phyloP scores from a whole-genome alignment of 495 filamentous ascomycete genomes.

The Elasticomyces elasticus region DNA sequence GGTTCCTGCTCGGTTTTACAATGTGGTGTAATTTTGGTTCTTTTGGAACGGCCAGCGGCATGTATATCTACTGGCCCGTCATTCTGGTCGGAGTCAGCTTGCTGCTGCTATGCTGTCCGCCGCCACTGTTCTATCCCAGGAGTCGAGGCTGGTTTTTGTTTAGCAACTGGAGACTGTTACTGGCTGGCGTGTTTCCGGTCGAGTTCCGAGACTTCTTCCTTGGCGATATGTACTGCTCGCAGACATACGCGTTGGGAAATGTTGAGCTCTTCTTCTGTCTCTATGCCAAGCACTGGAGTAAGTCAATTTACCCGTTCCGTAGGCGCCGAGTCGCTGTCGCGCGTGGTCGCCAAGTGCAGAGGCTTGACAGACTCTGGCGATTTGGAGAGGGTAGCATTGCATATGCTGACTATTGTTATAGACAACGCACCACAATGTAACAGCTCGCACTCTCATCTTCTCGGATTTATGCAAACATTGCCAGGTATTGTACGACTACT shows the following conservation, averaged over 20 bases:
- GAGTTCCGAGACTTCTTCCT: slow-evolving; percentile 97
- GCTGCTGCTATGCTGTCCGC: slow-evolving; percentile 46
- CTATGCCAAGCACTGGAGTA: slow-evolving; percentile 65
- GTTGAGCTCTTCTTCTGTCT: slow-evolving; percentile 91
- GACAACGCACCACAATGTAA: slow-evolving; percentile 67
- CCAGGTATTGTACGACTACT: slow-evolving; percentile 81
- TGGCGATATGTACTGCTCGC: slow-evolving; percentile 93
- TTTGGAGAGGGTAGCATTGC: too few relatives aligned
- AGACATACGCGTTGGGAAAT: slow-evolving; percentile 86
- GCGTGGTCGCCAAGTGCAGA: too few relatives aligned
- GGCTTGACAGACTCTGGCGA: too few relatives aligned
- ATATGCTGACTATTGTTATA: too few relatives aligned
- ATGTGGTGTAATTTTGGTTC: slow-evolving; percentile 79
- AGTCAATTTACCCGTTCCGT: too few relatives aligned
- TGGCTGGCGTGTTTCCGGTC: slow-evolving; percentile 81
- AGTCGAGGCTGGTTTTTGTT: slow-evolving; percentile 11
- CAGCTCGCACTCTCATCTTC: slow-evolving; percentile 67
- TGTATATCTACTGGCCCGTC: slow-evolving; percentile 86
- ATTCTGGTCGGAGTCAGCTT: slow-evolving; percentile 60
- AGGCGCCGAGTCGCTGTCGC: too few relatives aligned
- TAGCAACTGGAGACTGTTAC: slow-evolving; percentile 56
- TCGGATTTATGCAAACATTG: slow-evolving; percentile 78
- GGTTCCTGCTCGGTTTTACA: slow-evolving; percentile 66
- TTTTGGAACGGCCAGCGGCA: slow-evolving; percentile 45
- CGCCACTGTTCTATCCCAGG: slow-evolving; percentile 7